These are phyloP conservation scores for Candida sp. DNA, from an alignment of 1,139 yeast genomes.

Conservation along the genomic window DNA sequence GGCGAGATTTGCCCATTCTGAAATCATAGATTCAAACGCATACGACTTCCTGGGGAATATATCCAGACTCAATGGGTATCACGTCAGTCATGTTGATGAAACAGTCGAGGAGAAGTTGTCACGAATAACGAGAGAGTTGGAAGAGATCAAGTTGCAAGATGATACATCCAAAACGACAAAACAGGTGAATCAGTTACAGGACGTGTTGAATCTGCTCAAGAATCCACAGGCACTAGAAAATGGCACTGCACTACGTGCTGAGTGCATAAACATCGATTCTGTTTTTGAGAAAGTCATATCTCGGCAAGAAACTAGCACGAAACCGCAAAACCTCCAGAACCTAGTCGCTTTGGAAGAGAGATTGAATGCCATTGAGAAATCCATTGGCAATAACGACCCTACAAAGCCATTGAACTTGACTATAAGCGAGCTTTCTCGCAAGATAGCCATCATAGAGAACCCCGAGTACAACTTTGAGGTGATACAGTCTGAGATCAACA, in stretches of 20 bases:
- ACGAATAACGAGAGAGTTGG: slow-evolving; percentile 49
- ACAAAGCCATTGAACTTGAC: slow-evolving; percentile 24
- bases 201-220: slow-evolving; percentile 8
- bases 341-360: slow-evolving; percentile 24
- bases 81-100: slow-evolving; percentile 30
- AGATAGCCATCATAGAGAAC: slow-evolving; percentile 39
- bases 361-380: slow-evolving; percentile 24
- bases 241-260: neutral
- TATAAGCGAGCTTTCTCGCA: slow-evolving; percentile 37
- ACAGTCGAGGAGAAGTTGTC: slow-evolving; percentile 46
- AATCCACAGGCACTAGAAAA: neutral
- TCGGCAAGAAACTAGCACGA: neutral
- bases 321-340: slow-evolving; percentile 1
- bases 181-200: slow-evolving; percentile 10
- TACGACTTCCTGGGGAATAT: slow-evolving; percentile 45
- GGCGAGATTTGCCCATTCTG: slow-evolving; percentile 22
- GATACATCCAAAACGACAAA: slow-evolving; percentile 1
- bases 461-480: slow-evolving; percentile 33
- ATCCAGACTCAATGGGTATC: slow-evolving; percentile 31
- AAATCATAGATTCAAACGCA: slow-evolving; percentile 16
- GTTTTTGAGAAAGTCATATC: slow-evolving; percentile 2
- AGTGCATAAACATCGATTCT: neutral
- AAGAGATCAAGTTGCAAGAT: slow-evolving; percentile 29
- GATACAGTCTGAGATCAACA: slow-evolving; percentile 21
- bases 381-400: slow-evolving; percentile 22